These are phyloP conservation scores for Beauveria brongniartii DNA, from an alignment of 2,329 filamentous ascomycete species.

Conservation along the genomic window DNA sequence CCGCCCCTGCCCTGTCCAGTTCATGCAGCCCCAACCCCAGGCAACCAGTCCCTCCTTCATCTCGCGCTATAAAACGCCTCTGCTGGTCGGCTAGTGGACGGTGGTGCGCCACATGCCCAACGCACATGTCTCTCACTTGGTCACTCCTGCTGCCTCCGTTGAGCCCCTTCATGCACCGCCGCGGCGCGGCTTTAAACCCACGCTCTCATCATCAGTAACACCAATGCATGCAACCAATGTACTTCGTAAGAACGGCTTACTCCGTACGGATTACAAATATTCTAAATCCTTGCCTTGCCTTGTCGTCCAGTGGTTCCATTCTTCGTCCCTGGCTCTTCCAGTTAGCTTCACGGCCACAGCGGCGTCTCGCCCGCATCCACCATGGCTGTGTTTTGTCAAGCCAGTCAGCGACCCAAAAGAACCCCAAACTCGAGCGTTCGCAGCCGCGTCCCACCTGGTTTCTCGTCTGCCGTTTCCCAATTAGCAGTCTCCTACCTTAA, in stretches of 20 bases:
- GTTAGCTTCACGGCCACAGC: background rate
- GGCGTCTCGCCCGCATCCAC: slow-evolving; percentile 3
- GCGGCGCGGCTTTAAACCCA: background rate
- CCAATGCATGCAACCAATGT: background rate
- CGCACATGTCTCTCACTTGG: background rate
- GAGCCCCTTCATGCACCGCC: background rate
- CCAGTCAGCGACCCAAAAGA: slow-evolving; percentile 4
- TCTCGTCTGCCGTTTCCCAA: background rate
- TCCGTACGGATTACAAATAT: background rate
- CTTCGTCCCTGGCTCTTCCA: background rate
- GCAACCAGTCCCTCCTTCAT: background rate
- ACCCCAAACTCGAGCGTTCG: background rate
- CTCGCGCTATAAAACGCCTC: background rate
- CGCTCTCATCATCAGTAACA: background rate
- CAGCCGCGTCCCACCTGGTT: background rate
- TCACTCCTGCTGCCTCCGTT: background rate
- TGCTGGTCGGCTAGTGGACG: background rate
- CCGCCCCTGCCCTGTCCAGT: background rate
- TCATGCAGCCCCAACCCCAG: slow-evolving; percentile 1
- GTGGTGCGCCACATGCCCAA: background rate
- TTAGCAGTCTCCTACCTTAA: too few species aligned
- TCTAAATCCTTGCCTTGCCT: background rate
- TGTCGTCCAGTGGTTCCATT: background rate
- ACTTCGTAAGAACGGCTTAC: background rate
- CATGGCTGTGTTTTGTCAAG: background rate